phyloP scores from a whole-genome alignment of 2,329 filamentous ascomycete genomes.

The Fusarium oxysporum region DNA sequence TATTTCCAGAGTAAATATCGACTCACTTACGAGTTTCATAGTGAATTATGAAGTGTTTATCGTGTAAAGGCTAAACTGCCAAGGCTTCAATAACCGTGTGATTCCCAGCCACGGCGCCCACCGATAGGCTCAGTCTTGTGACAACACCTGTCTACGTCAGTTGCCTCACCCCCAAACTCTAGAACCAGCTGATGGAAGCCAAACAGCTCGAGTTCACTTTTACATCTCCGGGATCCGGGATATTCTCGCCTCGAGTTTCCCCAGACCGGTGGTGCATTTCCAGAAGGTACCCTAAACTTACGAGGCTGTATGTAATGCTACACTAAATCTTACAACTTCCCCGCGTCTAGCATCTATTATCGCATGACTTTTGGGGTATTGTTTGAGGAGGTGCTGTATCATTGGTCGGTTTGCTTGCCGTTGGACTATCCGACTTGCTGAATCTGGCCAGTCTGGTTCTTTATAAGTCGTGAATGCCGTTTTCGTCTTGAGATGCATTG shows the following conservation, averaged over 20 bases:
- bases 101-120: conserved; percentile 24
- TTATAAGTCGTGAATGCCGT: not conserved
- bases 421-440: not conserved
- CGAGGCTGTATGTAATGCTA: conserved; percentile 14
- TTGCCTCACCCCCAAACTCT: conserved; percentile 1
- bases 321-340: conserved; percentile 32
- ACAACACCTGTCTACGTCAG: conserved; percentile 22
- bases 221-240: conserved; percentile 26
- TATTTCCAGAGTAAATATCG: not conserved
- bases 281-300: conserved; percentile 13
- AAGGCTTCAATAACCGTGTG: conserved; percentile 16
- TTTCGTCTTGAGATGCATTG: not conserved
- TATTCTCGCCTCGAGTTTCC: conserved; percentile 36
- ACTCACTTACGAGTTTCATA: not conserved
- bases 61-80: not conserved
- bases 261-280: conserved; percentile 13
- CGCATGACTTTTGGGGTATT: not conserved
- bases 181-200: conserved; percentile 1
- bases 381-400: not conserved
- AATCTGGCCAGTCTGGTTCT: not conserved
- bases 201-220: not conserved
- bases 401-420: conserved; percentile 4
- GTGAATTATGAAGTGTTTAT: not conserved
- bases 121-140: conserved; percentile 20
- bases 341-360: conserved; percentile 20